Evolutionary conservation across 805 yeast species (phyloP).

Genomic region (Candida sanyiensis): DNA sequence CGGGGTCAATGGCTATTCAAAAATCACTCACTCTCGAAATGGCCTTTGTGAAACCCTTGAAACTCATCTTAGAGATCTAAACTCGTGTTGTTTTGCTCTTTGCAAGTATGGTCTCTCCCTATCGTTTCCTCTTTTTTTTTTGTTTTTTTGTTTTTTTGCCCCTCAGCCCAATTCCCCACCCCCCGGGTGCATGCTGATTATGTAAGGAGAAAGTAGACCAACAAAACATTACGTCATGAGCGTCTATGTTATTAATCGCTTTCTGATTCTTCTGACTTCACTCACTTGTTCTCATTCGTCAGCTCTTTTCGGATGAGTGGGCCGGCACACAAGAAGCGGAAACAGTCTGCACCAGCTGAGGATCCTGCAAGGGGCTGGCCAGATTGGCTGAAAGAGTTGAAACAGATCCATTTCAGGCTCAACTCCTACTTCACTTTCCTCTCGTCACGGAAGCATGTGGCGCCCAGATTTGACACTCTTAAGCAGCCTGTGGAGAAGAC

Average conservation of each 20-base stretch:
- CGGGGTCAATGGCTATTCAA: neutral
- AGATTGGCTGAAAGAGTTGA: slow-evolving; percentile 35
- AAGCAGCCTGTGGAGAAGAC: slow-evolving; percentile 47
- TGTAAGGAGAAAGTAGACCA: too few species aligned
- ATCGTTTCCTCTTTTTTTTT: too few species aligned
- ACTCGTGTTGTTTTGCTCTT: neutral
- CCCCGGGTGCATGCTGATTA: too few species aligned
- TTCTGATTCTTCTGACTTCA: too few species aligned
- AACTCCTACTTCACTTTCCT: slow-evolving; percentile 60
- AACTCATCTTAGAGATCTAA: slow-evolving; percentile 60
- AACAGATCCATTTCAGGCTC: slow-evolving; percentile 43
- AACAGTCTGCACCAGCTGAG: neutral
- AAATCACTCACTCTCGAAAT: slow-evolving; percentile 44
- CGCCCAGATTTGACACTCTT: slow-evolving; percentile 50
- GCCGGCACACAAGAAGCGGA: neutral
- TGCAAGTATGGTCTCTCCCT: too few species aligned
- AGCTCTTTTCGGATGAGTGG: too few species aligned
- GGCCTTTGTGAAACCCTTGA: slow-evolving; percentile 81
- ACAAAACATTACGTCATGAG: too few species aligned
- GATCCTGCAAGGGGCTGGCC: slow-evolving; percentile 19
- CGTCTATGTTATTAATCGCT: too few species aligned
- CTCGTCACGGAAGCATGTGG: slow-evolving; percentile 52
- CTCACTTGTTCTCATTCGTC: too few species aligned
- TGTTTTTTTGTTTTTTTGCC: too few species aligned
- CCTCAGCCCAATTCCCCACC: too few species aligned